Base-by-base conservation (phyloP, 31 red algal species). In the Pterothamnion heteromorphum region DNA sequence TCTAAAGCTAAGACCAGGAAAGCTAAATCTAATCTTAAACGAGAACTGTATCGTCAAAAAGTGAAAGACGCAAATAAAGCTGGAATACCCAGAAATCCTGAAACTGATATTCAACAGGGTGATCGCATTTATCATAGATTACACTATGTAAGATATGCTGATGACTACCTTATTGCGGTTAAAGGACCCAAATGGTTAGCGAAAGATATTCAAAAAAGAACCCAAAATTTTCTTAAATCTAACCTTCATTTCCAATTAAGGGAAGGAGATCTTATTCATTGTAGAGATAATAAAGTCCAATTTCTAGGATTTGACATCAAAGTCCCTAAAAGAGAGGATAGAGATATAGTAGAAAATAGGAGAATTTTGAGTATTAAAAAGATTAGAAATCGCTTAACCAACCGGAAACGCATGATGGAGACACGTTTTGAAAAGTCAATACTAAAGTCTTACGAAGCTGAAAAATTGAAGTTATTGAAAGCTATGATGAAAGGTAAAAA, bases 261-360 rank as follows among this genome's bases (percentile, higher is more conserved):
- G n/a, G 51, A n/a, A 18, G 51, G 9, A 64, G 51, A 64, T 64
- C 51, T 64, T 64, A n/a, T 64, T 64, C 51, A 64, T 64, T 9
- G 51, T 64, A n/a, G 14, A 18, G 14, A 64, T 64, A 64, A 64
- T 64, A 18, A 9, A 64, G 51, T 64, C 9, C 51, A n/a, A 18
- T 64, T 64, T n/a, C 51, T 64, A 64, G 51, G 51, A 64, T 64
- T 64, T 64, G 51, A 64, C n/a, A 64, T 64, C n/a, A 64, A 64
- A 64, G n/a, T 64, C 51, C 51, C 51, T 9, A 64, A 64, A 64
- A 9, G 51, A 64, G 51, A 64, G 9, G 51, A 64, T 9, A 64
- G 51, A 64, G n/a, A 64, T 64, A n/a, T 64, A 9, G 51, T 64
- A 9, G 51, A 64, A 64, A 64, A 9, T 18, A 9, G 51, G n/a